Base-by-base conservation (phyloP, 495 filamentous ascomycete species). In the Parachaetomium inaequale region DNA sequence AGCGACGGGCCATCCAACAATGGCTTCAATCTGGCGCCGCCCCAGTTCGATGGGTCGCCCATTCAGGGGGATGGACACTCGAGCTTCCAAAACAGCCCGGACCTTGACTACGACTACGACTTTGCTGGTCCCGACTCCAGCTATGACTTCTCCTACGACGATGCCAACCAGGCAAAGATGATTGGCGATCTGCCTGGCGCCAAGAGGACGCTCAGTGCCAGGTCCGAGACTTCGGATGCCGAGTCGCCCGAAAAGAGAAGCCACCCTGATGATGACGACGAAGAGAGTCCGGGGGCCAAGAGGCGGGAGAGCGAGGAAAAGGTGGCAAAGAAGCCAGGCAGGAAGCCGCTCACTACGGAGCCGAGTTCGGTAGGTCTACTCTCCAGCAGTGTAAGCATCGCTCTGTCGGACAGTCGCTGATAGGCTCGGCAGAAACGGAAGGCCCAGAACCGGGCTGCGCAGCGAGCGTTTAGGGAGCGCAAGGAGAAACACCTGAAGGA, bases 401-500 rank as follows among this genome's bases (percentile, higher is more conserved):
- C 17, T 42, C 0, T 7, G 1, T 12, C 14, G 34, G n/a, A n/a
- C 49, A 25, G 51, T 67, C 49, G 71, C 83, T 87, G 74, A 89
- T 74, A 38, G 40, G 49, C 11, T 52, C n/a, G 26, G 60, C 67
- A 97, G 93, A 99, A 99, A 79, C 90, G 94, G 65, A 99, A 99
- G 77, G 94, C 95, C 12, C 94, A 99, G 71, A 99, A 99, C 67
- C 88, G 94, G 61, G 94, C 95, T 1, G 94, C 94, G 29, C 94
- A 99, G 76, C 85, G 94, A 45, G 94, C 94, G 7, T 99, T 99
- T 84, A 84, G 94, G 26, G 94, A 99, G 72, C 90, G 94, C 51
- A 99, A 99, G 78, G 94, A 99, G 76, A 96, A 91, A 76, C 94
- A 99, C 69, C 71, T 99, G 46, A 96, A 93, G 72, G 95, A 99